phyloP scores from a whole-genome alignment of 2,329 filamentous ascomycete genomes.

The Xylariaceae sp. region DNA sequence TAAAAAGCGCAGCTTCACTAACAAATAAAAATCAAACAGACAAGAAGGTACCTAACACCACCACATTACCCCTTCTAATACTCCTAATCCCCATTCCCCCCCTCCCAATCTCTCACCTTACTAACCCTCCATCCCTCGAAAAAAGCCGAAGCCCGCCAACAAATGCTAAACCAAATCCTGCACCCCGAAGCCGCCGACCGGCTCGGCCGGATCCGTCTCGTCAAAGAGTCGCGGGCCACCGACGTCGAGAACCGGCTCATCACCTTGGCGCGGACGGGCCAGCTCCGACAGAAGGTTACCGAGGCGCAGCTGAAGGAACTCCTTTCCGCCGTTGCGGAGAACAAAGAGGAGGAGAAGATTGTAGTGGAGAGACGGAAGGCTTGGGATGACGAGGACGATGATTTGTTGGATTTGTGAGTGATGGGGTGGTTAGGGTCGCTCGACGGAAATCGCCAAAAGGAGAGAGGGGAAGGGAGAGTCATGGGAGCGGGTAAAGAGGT shows the following conservation, averaged over 20 bases:
- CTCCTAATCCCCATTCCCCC: neutral
- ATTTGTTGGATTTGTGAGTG: slow-evolving; percentile 67
- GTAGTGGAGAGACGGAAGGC: slow-evolving; percentile 84
- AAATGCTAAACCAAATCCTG: slow-evolving; percentile 90
- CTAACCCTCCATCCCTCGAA: neutral
- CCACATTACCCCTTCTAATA: neutral
- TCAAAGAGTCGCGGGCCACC: slow-evolving; percentile 88
- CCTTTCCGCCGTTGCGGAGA: slow-evolving; percentile 82
- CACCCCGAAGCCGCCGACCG: slow-evolving; percentile 93
- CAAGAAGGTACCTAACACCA: slow-evolving; percentile 46
- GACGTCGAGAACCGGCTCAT: slow-evolving; percentile 94
- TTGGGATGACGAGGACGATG: slow-evolving; percentile 83
- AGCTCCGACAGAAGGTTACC: slow-evolving; percentile 85
- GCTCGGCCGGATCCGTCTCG: slow-evolving; percentile 90
- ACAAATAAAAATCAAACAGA: slow-evolving; percentile 37
- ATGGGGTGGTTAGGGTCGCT: neutral
- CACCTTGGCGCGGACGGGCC: slow-evolving; percentile 86
- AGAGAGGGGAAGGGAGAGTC: neutral
- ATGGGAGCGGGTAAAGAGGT: neutral
- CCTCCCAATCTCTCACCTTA: neutral
- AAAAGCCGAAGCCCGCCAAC: slow-evolving; percentile 71
- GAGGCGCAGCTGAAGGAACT: slow-evolving; percentile 95
- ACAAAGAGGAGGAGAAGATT: slow-evolving; percentile 81
- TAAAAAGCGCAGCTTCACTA: slow-evolving; percentile 5
- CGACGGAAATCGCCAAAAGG: neutral